Conservation (phyloP, 202 grass and related monocot species). For the Thinopyrum obtusiflorum region DNA sequence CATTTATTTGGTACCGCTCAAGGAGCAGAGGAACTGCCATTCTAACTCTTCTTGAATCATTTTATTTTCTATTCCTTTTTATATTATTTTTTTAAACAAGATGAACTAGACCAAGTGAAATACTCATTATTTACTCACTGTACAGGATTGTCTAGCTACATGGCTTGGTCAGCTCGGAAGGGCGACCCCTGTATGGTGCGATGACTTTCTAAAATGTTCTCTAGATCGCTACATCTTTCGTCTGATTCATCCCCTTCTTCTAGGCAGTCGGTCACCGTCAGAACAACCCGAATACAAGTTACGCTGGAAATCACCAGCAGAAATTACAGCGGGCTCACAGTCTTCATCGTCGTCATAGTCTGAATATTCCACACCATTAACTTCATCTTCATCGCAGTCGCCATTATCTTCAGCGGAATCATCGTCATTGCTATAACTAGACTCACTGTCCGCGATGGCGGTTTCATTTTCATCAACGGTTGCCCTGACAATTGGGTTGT, state of each 20-base stretch:
- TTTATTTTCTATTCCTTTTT: no score
- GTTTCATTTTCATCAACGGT: conserved; percentile 6
- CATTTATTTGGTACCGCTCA: no score
- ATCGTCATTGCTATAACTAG: conserved; percentile 7
- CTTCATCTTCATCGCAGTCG: not conserved
- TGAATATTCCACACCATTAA: not conserved
- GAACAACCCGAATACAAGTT: not conserved
- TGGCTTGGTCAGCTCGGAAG: not conserved
- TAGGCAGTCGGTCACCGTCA: not conserved
- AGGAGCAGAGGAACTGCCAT: no score
- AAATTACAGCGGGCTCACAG: not conserved
- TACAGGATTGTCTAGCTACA: conserved; percentile 12
- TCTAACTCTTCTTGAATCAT: no score
- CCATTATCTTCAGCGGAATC: not conserved
- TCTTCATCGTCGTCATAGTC: conserved; percentile 22
- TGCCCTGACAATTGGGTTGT: conserved; percentile 2
- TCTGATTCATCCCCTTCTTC: not conserved
- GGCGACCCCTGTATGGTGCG: not conserved
- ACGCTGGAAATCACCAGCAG: not conserved
- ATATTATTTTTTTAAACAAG: no score
- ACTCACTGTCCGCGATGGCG: not conserved
- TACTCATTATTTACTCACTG: not conserved
- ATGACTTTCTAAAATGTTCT: not conserved
- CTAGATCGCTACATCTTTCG: not conserved
- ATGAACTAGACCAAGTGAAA: no score